phyloP scores from a whole-genome alignment of 2,329 filamentous ascomycete genomes.

The Malbranchea cinnamomea region DNA sequence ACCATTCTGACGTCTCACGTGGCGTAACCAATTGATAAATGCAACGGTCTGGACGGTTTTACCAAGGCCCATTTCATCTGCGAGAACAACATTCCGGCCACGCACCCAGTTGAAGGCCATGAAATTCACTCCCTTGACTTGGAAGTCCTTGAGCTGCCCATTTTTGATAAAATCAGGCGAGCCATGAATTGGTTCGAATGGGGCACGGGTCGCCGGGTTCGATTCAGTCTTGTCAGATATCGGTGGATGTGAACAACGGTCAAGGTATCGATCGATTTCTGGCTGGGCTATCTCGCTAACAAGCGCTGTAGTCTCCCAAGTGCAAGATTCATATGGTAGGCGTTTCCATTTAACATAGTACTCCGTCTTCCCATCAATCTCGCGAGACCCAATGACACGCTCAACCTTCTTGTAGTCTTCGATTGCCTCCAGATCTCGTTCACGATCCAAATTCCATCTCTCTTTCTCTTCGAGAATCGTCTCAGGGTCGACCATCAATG shows the following conservation, averaged over 20 bases:
- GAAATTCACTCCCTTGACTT: slow-evolving; percentile 88
- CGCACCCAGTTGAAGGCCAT: slow-evolving; percentile 91
- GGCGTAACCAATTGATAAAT: slow-evolving; percentile 92
- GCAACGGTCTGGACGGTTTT: slow-evolving; percentile 97
- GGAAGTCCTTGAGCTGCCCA: slow-evolving; percentile 81
- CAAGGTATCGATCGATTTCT: slow-evolving; percentile 82
- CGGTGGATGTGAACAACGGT: slow-evolving; percentile 68
- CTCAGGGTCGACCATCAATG: slow-evolving; percentile 58
- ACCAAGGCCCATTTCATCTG: slow-evolving; percentile 95
- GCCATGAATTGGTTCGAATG: slow-evolving; percentile 56
- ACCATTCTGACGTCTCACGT: slow-evolving; percentile 77
- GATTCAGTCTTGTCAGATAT: slow-evolving; percentile 64
- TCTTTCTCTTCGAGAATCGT: slow-evolving; percentile 74
- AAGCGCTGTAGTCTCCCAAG: slow-evolving; percentile 71
- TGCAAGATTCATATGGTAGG: slow-evolving; percentile 82
- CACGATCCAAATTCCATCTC: slow-evolving; percentile 88
- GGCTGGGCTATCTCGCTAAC: slow-evolving; percentile 67
- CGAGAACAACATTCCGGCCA: slow-evolving; percentile 88
- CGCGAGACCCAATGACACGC: slow-evolving; percentile 70
- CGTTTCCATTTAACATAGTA: slow-evolving; percentile 98
- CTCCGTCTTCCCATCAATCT: slow-evolving; percentile 66
- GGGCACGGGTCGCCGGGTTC: slow-evolving; percentile 57
- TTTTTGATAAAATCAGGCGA: slow-evolving; percentile 76
- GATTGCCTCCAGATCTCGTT: slow-evolving; percentile 75
- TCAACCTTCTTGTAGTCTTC: slow-evolving; percentile 88